Evolutionary conservation across 2,329 filamentous ascomycete species (phyloP).

Genomic region (Fusarium cyanostomum): DNA sequence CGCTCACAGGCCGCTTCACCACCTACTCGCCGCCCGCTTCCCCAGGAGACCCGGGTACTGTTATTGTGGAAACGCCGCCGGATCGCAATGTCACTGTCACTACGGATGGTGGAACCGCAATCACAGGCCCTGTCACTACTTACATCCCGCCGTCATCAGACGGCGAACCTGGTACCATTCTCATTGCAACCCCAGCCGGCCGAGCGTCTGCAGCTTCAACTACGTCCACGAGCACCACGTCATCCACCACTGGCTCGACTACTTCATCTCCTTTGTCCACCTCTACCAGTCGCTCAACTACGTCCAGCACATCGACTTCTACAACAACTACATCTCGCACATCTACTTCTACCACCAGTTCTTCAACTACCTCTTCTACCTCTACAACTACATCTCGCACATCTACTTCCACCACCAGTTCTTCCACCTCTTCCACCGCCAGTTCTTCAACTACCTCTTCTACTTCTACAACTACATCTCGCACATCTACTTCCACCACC

Average conservation of each 20-base stretch:
- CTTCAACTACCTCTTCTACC: not conserved
- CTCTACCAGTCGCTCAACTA: not conserved
- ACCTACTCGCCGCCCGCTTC: not conserved
- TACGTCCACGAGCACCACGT: not conserved
- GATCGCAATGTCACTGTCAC: constrained; percentile 14
- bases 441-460: not conserved
- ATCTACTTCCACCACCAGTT: not conserved
- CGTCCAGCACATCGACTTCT: not conserved
- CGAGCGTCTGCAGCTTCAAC: not conserved
- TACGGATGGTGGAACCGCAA: constrained; percentile 12
- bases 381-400: not conserved
- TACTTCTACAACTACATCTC: constrained; percentile 6
- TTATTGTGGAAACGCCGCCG: constrained; percentile 5
- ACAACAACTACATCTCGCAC: not conserved
- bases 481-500: not conserved
- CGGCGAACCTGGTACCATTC: constrained; percentile 21
- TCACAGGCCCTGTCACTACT: constrained; percentile 20
- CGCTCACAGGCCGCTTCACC: constrained; percentile 1
- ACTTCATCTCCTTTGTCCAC: not conserved
- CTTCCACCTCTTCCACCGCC: not conserved
- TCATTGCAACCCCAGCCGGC: constrained; percentile 23
- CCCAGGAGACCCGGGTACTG: constrained; percentile 11
- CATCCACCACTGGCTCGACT: not conserved
- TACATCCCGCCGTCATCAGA: constrained; percentile 6
- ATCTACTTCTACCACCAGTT: not conserved